Base-by-base conservation (phyloP, 2,329 filamentous ascomycete species). In the Lasiodiplodia hormozganensis region DNA sequence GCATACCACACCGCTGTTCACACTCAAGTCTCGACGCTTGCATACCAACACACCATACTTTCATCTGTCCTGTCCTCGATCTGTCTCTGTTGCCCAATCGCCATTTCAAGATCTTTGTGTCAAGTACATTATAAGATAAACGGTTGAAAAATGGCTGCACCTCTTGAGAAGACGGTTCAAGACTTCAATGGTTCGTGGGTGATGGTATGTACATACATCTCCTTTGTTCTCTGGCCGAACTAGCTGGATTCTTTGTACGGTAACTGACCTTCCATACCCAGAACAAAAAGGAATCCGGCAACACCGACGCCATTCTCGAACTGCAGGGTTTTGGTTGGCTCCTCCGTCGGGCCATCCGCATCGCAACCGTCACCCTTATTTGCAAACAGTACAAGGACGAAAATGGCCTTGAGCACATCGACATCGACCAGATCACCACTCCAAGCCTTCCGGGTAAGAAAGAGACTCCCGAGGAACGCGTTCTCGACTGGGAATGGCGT, bases 231-330 rank as follows among this genome's bases (percentile, higher is more conserved):
- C 49, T n/a, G 23, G 14, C 21, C 14, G 7, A 34, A 34, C 8
- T 34, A 34, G 31, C 49, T 14, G 3, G 10, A 40, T 23, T 28
- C 34, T 4, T 21, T 31, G 6, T 16, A 21, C 52, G 12, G 10
- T 11, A 34, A 34, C 54, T 62, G 11, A 52, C 54, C 14, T 38
- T 7, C 38, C 3, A 4, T 31, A 31, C 12, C 62, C 75, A 95
- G 92, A 94, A 96, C 86, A 91, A 92, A 78, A 81, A 83, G 70
- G 84, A 94, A 73, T 94, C 92, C 69, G 89, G 91, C 79, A 82
- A 85, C 72, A 82, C 89, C 58, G 91, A 94, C 70, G 83, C 88
- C 1, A 87, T 91, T 70, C 89, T 97, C 69, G 76, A 85, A 62
- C 85, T 95, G 73, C 83, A 85, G 74, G 79, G 80, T 72, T 74